These are phyloP conservation scores for Narthecium ossifragum DNA, from an alignment of 106 monocot genomes.

Conservation along the genomic window DNA sequence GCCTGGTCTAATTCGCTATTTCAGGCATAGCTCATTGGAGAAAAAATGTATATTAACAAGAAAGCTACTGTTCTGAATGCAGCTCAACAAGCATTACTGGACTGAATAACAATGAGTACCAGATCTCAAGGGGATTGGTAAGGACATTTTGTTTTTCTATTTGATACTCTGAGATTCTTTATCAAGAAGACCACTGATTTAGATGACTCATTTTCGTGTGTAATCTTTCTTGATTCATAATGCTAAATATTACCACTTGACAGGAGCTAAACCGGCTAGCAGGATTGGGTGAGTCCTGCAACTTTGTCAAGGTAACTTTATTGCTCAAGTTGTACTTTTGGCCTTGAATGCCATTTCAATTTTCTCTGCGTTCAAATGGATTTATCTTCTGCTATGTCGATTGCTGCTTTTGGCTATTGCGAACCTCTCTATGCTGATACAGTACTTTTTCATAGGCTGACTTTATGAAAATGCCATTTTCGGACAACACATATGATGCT, in stretches of 20 bases:
- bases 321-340: not conserved
- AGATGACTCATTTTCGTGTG: not conserved
- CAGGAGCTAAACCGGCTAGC: conserved; percentile 70
- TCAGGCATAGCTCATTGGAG: too few species aligned
- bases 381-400: too few species aligned
- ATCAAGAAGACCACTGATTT: not conserved
- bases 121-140: conserved; percentile 83
- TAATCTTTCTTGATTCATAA: not conserved
- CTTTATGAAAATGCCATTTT: conserved; percentile 96
- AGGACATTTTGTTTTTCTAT: conserved; percentile 4
- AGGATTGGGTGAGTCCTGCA: conserved; percentile 54
- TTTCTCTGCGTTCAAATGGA: conserved; percentile 29
- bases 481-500: conserved; percentile 76
- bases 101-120: conserved; percentile 96
- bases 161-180: not conserved
- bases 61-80: conserved; percentile 10
- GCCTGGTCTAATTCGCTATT: too few species aligned
- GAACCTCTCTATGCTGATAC: too few species aligned
- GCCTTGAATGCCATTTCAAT: not conserved
- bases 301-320: conserved; percentile 89
- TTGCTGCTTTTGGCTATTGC: too few species aligned
- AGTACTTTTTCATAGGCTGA: too few species aligned
- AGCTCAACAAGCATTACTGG: conserved; percentile 80
- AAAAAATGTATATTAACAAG: not conserved
- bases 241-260: not conserved